Evolutionary conservation across 208 protist species (phyloP).

Genomic region (Trypanosoma lewisi): DNA sequence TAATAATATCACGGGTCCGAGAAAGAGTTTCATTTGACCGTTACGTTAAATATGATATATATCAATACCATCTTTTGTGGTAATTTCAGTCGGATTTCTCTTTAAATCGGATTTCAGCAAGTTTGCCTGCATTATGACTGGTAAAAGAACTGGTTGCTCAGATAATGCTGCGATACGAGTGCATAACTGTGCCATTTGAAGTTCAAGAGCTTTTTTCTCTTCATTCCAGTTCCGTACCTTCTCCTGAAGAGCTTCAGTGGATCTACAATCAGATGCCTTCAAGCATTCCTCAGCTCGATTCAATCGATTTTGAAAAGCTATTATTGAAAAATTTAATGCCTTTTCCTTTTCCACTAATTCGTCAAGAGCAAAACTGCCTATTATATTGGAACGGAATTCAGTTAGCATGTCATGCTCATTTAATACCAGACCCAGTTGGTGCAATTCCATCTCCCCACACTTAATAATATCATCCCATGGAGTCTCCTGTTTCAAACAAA

Average conservation of each 20-base stretch:
- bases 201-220: constrained; percentile 15
- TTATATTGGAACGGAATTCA: constrained; percentile 1
- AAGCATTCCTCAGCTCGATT: constrained; percentile 4
- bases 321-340: constrained; percentile 15
- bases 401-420: constrained; percentile 6
- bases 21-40: constrained; percentile 14
- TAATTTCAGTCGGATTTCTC: background rate
- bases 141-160: constrained; percentile 3
- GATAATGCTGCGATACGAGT: constrained; percentile 14
- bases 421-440: constrained; percentile 1
- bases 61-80: background rate
- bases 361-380: constrained; percentile 9
- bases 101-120: background rate
- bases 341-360: constrained; percentile 6
- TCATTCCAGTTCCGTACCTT: constrained; percentile 13
- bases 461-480: constrained; percentile 5
- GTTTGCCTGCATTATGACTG: background rate
- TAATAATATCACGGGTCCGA: constrained; percentile 11
- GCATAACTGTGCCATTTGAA: constrained; percentile 16
- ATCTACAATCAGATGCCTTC: constrained; percentile 4
- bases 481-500: constrained; percentile 15
- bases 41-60: constrained; percentile 5
- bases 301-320: constrained; percentile 12
- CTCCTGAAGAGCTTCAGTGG: background rate
- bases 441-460: background rate